Conservation (phyloP, 305 asterid genomes). For the Fraxinus floribunda region DNA sequence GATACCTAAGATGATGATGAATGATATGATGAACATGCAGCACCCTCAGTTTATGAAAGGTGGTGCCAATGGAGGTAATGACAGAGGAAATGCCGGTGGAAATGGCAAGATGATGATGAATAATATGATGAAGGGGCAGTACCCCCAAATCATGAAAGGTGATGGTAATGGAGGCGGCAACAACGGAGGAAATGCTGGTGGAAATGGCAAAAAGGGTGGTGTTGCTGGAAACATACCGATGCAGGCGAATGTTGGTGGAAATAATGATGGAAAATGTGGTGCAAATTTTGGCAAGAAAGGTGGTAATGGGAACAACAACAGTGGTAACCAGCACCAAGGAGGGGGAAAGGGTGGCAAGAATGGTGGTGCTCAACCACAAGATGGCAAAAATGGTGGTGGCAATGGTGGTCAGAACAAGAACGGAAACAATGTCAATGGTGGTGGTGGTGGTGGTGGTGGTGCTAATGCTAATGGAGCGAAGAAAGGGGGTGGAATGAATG, state of each 20-base stretch:
- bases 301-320: constrained; percentile 21
- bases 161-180: constrained; percentile 17
- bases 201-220: constrained; percentile 3
- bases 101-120: constrained; percentile 36
- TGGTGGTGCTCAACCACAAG: constrained; percentile 10
- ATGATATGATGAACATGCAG: constrained; percentile 33
- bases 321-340: constrained; percentile 31
- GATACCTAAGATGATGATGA: constrained; percentile 42
- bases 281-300: constrained; percentile 31
- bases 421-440: constrained; percentile 19
- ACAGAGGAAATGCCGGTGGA: constrained; percentile 20
- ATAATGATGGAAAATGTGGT: constrained; percentile 3
- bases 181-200: constrained; percentile 17
- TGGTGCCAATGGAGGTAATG: constrained; percentile 13
- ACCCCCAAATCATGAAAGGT: constrained; percentile 30
- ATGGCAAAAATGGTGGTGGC: constrained; percentile 11
- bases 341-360: constrained; percentile 36
- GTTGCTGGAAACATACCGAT: background rate
- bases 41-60: constrained; percentile 31
- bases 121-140: constrained; percentile 33
- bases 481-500: background rate
- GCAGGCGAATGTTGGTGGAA: constrained; percentile 12
- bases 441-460: background rate
- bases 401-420: constrained; percentile 28
- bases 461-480: background rate